Conservation (phyloP, 495 filamentous ascomycete genomes). For the Xeromyces bisporus region DNA sequence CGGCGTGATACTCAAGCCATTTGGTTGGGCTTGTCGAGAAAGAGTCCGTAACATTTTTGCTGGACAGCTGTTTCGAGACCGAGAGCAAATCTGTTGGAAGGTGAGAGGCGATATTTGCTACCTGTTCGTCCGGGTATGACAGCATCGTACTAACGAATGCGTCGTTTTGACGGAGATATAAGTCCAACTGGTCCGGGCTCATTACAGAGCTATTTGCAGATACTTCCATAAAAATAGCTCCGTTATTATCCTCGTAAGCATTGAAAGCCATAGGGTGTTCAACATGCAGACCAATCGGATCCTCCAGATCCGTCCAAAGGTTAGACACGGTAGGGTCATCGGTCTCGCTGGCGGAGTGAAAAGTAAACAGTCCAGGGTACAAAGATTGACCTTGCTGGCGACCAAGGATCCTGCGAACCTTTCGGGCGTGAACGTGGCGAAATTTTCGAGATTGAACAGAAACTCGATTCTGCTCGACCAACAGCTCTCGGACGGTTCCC, state of each 20-base stretch:
- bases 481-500: conserved; percentile 7
- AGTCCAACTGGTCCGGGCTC: conserved; percentile 10
- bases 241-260: conserved; percentile 7
- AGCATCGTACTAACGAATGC: conserved; percentile 13
- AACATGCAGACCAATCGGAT: conserved; percentile 15
- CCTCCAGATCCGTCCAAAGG: conserved; percentile 11
- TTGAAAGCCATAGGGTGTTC: conserved; percentile 23
- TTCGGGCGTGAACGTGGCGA: conserved; percentile 14
- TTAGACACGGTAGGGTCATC: background rate
- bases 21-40: conserved; percentile 9
- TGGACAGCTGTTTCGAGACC: conserved; percentile 7
- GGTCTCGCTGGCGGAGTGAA: conserved; percentile 3
- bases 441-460: conserved; percentile 11
- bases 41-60: conserved; percentile 8
- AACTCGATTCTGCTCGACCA: conserved; percentile 11
- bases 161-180: conserved; percentile 17
- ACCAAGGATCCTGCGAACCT: conserved; percentile 12
- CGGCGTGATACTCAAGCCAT: conserved; percentile 20
- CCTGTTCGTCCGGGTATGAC: conserved; percentile 8
- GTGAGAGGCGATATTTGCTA: conserved; percentile 5
- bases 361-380: conserved; percentile 22
- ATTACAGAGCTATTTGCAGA: conserved; percentile 11
- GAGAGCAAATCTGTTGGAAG: conserved; percentile 12
- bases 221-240: conserved; percentile 11
- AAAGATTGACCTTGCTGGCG: conserved; percentile 10